phyloP scores from a whole-genome alignment of 2,329 filamentous ascomycete species.

The Aspergillus pseudotamarii region DNA sequence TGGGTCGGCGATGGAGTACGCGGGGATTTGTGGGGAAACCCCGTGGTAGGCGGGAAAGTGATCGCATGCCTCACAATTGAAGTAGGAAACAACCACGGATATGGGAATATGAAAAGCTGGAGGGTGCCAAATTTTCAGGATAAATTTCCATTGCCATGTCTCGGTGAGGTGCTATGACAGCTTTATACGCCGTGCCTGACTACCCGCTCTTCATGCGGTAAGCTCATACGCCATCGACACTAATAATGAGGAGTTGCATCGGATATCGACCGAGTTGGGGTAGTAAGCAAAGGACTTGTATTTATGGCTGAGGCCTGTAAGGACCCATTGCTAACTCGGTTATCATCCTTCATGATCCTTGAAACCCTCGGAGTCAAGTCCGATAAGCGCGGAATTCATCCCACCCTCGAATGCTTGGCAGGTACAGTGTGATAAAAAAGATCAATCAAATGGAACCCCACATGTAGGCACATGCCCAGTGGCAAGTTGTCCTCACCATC shows the following conservation, averaged over 20 bases:
- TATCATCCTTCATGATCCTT: background rate
- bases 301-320: background rate
- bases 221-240: constrained; percentile 16
- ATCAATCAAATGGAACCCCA: background rate
- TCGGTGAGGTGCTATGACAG: background rate
- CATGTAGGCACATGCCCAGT: background rate
- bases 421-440: no score
- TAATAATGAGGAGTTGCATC: constrained; percentile 16
- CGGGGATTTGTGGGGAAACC: constrained; percentile 31
- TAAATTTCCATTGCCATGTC: background rate
- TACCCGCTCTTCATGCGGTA: background rate
- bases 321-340: background rate
- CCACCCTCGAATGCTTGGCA: background rate
- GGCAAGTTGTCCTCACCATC: background rate
- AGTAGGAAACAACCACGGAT: background rate
- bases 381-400: background rate
- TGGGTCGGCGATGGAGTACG: constrained; percentile 25
- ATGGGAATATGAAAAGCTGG: background rate
- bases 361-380: background rate
- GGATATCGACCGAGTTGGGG: constrained; percentile 20
- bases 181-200: background rate
- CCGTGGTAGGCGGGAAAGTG: constrained; percentile 23
- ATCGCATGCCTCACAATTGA: constrained; percentile 26
- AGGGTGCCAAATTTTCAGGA: background rate
- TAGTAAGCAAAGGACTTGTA: background rate